Conservation (phyloP, 441 rosid species). For the Metrosideros polymorpha region DNA sequence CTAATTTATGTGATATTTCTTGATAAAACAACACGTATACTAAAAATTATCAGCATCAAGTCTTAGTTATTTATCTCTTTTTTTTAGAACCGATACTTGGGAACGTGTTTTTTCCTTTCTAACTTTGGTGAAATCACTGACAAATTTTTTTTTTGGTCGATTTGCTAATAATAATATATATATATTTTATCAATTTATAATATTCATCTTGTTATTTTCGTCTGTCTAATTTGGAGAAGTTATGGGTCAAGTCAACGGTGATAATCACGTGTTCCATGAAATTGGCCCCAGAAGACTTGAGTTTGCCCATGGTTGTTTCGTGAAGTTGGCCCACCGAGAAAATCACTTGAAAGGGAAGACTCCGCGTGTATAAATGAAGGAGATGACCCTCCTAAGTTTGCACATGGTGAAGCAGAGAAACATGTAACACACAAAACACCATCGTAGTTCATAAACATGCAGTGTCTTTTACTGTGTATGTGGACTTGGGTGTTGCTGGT, state of each 20-base stretch:
- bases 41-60: background rate
- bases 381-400: background rate
- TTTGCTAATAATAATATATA: background rate
- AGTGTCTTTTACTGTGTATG: background rate
- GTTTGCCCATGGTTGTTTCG: background rate
- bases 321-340: background rate
- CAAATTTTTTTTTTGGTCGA: background rate
- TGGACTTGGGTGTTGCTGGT: background rate
- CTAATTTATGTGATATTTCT: background rate
- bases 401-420: background rate
- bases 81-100: too few species aligned
- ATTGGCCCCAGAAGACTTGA: background rate
- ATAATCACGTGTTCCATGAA: background rate
- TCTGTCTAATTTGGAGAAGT: background rate
- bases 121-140: rapidly evolving
- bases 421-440: background rate
- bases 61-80: background rate
- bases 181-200: background rate
- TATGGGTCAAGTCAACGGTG: background rate
- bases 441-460: background rate
- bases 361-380: background rate
- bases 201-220: background rate
- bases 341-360: background rate
- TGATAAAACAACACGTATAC: background rate
- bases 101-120: background rate